Conservation (phyloP, 192 early-diverging fungal genomes). For the Pilaira anomala region DNA sequence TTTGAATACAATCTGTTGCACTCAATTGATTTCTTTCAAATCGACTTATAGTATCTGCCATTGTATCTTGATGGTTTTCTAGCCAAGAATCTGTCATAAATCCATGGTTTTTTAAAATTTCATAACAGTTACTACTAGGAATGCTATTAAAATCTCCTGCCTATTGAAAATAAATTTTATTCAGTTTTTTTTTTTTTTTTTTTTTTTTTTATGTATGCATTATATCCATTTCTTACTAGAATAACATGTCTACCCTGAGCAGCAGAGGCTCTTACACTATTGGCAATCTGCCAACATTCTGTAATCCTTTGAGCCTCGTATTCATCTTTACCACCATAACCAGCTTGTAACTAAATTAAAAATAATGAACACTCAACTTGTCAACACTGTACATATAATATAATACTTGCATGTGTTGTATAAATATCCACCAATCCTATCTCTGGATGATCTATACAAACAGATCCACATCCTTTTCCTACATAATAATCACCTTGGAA, state of each 20-base stretch:
- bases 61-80: slow-evolving; percentile 18
- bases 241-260: slow-evolving; percentile 52
- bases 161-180: too few relatives aligned
- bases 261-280: slow-evolving; percentile 39
- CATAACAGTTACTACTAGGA: slow-evolving; percentile 38
- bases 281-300: slow-evolving; percentile 52
- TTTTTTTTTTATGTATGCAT: too few relatives aligned
- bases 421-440: slow-evolving; percentile 52
- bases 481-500: slow-evolving; percentile 57
- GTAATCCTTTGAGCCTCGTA: slow-evolving; percentile 49
- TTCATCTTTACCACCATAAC: slow-evolving; percentile 46
- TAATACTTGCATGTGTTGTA: slow-evolving; percentile 53
- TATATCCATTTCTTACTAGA: slow-evolving; percentile 32
- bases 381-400: not conserved
- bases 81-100: slow-evolving; percentile 48
- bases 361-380: not conserved
- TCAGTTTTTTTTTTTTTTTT: too few relatives aligned
- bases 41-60: not conserved
- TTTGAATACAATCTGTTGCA: slow-evolving; percentile 14
- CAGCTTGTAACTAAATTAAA: slow-evolving; percentile 46
- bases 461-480: slow-evolving; percentile 51
- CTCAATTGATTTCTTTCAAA: not conserved
- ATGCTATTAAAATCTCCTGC: slow-evolving; percentile 51
- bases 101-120: slow-evolving; percentile 37
- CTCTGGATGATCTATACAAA: slow-evolving; percentile 45